Percentiles rank a stretch among this genome's conserved stretches.
These are phyloP conservation scores for Aristolochia fimbriata DNA, from an alignment of 164 flowering plant species.

Conservation along the genomic window DNA sequence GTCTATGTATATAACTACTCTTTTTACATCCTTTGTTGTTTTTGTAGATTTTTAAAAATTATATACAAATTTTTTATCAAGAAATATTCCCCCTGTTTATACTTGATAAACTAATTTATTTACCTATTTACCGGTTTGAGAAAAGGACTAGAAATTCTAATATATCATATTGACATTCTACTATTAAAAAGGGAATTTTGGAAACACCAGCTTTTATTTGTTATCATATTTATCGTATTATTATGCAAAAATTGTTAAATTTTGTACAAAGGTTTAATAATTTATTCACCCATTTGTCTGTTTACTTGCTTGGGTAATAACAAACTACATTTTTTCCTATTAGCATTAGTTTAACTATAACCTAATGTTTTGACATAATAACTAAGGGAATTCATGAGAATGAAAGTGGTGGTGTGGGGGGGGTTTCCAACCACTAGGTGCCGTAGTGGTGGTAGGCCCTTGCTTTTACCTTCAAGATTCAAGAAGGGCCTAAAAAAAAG, in stretches of 20 bases:
- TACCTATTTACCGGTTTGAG: too few species aligned
- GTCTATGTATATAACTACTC: too few species aligned
- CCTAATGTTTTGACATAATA: neutral
- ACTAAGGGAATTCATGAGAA: neutral
- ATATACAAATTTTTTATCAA: too few species aligned
- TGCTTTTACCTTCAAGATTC: neutral
- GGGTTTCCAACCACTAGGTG: neutral
- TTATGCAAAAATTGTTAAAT: neutral
- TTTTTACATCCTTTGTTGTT: too few species aligned
- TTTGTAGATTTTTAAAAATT: too few species aligned
- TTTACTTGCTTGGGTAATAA: neutral
- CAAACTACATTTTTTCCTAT: neutral
- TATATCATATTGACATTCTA: too few species aligned
- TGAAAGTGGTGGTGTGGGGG: neutral
- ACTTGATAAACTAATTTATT: too few species aligned
- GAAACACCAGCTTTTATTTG: neutral
- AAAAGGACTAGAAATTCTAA: too few species aligned
- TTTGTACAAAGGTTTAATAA: neutral
- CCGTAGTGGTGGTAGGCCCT: too few species aligned
- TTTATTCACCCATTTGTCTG: too few species aligned
- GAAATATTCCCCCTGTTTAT: too few species aligned
- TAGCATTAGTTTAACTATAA: neutral
- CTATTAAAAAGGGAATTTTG: too few species aligned
- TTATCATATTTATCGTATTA: neutral
- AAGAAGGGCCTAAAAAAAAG: neutral